A percentile compares a stretch with the other conserved stretches of the same genome.
phyloP scores from a whole-genome alignment of 768 basidiomycete genomes.

The Tricholomella constricta region DNA sequence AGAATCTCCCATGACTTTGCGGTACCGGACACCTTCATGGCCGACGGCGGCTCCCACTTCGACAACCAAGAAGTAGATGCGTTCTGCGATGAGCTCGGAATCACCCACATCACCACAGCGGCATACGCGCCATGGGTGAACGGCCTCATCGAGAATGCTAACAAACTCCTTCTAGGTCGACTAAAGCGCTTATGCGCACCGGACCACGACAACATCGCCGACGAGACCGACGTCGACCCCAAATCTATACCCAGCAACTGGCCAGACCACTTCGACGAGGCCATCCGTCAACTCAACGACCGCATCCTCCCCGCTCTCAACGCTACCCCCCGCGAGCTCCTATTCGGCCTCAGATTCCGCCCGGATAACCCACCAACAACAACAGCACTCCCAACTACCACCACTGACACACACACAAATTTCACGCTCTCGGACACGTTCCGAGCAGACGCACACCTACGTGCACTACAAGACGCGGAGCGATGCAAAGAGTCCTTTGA shows the following conservation, averaged over 20 bases:
- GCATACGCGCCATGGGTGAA: constrained; percentile 2
- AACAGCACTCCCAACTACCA: neutral
- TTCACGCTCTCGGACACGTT: neutral
- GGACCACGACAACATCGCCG: neutral
- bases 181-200: neutral
- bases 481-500: constrained; percentile 3
- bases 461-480: constrained; percentile 2
- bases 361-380: neutral
- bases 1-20: constrained; percentile 2
- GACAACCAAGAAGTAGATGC: constrained; percentile 22
- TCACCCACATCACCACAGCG: constrained; percentile 2
- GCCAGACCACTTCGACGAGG: neutral
- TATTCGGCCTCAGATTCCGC: neutral
- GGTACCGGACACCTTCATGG: constrained; percentile 34
- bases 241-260: neutral
- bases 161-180: neutral
- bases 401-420: neutral
- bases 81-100: constrained; percentile 24
- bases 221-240: neutral
- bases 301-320: neutral
- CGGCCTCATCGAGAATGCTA: neutral
- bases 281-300: neutral
- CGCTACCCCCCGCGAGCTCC: neutral
- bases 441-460: neutral
- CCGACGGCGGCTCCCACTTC: constrained; percentile 1